Percentiles rank a stretch among this genome's conserved stretches.
Conservation (phyloP, 805 yeast genomes). For the Komagataella pastoris region DNA sequence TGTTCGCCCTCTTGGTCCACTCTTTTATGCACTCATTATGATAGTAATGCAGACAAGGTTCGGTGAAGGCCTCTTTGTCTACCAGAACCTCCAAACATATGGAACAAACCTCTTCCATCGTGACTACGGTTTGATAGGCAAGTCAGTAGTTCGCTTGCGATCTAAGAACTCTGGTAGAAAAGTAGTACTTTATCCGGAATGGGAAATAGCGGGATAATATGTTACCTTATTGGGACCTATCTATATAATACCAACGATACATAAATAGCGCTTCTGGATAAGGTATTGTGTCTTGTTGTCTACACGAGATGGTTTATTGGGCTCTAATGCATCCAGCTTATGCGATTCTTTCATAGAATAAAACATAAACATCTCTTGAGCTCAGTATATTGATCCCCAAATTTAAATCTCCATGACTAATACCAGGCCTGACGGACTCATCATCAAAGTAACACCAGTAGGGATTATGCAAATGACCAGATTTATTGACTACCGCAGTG, state of each 20-base stretch:
- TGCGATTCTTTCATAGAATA: slow-evolving; percentile 35
- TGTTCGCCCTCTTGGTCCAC: slow-evolving; percentile 21
- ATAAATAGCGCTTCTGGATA: no score
- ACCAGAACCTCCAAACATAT: not conserved
- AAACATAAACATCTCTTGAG: slow-evolving; percentile 52
- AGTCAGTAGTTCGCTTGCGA: not conserved
- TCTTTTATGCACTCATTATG: slow-evolving; percentile 21
- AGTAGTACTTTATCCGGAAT: not conserved
- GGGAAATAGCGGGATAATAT: not conserved
- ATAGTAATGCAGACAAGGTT: slow-evolving; percentile 19
- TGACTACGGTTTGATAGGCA: not conserved
- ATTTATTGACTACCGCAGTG: slow-evolving; percentile 49
- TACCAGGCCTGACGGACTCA: slow-evolving; percentile 34
- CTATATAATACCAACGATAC: no score
- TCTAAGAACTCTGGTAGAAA: not conserved
- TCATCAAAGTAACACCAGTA: slow-evolving; percentile 72
- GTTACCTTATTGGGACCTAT: not conserved
- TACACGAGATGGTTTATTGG: no score
- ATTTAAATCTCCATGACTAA: slow-evolving; percentile 31
- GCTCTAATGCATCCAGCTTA: not conserved
- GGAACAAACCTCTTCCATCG: not conserved
- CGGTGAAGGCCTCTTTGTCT: not conserved
- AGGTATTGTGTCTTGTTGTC: not conserved
- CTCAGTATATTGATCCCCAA: slow-evolving; percentile 23
- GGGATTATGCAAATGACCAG: slow-evolving; percentile 25